A percentile compares a stretch with the other conserved stretches of the same genome.
Evolutionary conservation across 73 alveolate genomes (phyloP).

Genomic region (Blepharisma stoltei): DNA sequence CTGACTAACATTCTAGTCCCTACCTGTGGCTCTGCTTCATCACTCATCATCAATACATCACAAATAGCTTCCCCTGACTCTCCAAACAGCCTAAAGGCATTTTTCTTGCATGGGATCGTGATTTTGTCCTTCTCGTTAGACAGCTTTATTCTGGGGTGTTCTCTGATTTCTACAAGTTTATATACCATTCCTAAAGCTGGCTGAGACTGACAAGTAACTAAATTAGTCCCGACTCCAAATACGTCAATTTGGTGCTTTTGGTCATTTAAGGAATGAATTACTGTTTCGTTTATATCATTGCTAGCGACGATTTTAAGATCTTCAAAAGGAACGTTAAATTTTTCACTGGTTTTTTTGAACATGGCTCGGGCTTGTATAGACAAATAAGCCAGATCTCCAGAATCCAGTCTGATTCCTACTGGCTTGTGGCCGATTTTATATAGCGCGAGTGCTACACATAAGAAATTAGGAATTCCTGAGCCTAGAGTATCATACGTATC

Average conservation of each 20-base stretch:
- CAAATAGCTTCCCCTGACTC: slow-evolving; percentile 38
- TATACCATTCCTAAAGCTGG: slow-evolving; percentile 95
- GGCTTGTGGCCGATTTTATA: slow-evolving; percentile 60
- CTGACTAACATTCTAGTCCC: slow-evolving; percentile 30
- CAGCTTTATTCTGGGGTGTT: slow-evolving; percentile 66
- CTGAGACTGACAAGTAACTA: slow-evolving; percentile 88
- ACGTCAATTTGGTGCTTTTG: slow-evolving; percentile 78
- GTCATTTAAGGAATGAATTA: slow-evolving; percentile 42
- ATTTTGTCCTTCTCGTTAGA: slow-evolving; percentile 69
- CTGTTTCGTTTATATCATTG: slow-evolving; percentile 83
- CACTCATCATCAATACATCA: slow-evolving; percentile 46
- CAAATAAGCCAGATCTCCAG: slow-evolving; percentile 84
- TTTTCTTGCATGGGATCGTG: slow-evolving; percentile 61
- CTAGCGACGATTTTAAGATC: slow-evolving; percentile 69
- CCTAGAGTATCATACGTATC: slow-evolving; percentile 70
- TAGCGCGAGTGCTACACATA: slow-evolving; percentile 68
- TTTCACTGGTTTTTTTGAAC: slow-evolving; percentile 37
- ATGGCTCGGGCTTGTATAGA: slow-evolving; percentile 44
- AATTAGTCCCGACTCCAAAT: slow-evolving; percentile 88
- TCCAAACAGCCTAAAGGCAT: slow-evolving; percentile 46
- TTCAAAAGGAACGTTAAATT: slow-evolving; percentile 35
- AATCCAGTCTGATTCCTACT: slow-evolving; percentile 79
- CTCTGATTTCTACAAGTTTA: slow-evolving; percentile 79
- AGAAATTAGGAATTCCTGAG: slow-evolving; percentile 71
- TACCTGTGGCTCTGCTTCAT: slow-evolving; percentile 42